Percentiles rank a stretch among this genome's conserved stretches.
phyloP scores from a whole-genome alignment of 331 rosid species.

The Acacia pycnantha region DNA sequence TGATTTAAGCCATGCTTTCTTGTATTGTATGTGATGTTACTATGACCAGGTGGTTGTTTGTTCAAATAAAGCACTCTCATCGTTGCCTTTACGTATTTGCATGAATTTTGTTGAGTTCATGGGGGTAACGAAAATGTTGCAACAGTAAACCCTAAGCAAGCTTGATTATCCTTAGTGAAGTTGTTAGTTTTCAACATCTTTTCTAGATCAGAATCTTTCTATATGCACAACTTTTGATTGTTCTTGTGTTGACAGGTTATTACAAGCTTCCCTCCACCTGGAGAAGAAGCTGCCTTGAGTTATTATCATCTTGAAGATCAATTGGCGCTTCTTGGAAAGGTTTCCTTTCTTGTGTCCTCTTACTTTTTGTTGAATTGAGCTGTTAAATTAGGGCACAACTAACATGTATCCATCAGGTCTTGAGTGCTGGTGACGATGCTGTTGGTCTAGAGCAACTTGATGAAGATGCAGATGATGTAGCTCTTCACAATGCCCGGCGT shows the following conservation, averaged over 20 bases:
- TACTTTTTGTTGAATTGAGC: constrained; percentile 20
- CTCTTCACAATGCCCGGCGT: constrained; percentile 72
- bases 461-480: constrained; percentile 86
- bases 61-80: constrained; percentile 3
- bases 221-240: constrained; percentile 14
- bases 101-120: neutral
- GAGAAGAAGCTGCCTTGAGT: constrained; percentile 72
- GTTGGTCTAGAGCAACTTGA: constrained; percentile 92
- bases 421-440: constrained; percentile 91
- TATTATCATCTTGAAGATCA: constrained; percentile 79
- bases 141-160: neutral
- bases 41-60: constrained; percentile 5
- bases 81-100: neutral
- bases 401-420: constrained; percentile 50
- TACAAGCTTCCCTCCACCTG: constrained; percentile 94
- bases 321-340: constrained; percentile 85
- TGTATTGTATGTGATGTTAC: constrained; percentile 8
- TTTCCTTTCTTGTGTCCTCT: constrained; percentile 26
- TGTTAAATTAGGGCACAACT: constrained; percentile 24
- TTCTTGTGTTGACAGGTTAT: constrained; percentile 61
- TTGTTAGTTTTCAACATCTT: neutral
- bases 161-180: neutral
- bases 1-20: constrained; percentile 10
- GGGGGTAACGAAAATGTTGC: neutral
- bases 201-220: constrained; percentile 7